A percentile compares a stretch with the other conserved stretches of the same genome.
These are phyloP conservation scores for Fusarium sacchari DNA, from an alignment of 2,329 filamentous ascomycete genomes.

Conservation along the genomic window DNA sequence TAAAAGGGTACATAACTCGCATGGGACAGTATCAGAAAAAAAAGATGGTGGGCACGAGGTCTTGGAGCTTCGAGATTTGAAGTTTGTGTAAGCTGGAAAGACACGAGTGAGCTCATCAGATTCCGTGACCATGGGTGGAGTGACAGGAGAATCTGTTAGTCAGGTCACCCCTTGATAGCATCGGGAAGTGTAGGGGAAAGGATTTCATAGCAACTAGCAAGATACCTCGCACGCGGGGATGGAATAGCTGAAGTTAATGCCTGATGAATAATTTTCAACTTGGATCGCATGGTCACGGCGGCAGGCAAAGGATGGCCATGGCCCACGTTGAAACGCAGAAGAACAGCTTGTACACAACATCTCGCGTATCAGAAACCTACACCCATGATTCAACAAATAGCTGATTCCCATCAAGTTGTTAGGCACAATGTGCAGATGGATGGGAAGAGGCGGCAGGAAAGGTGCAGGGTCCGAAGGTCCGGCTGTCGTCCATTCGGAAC, in stretches of 20 bases:
- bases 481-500: constrained; percentile 24
- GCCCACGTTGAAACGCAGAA: constrained; percentile 16
- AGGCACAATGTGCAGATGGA: constrained; percentile 28
- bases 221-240: not conserved
- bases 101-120: constrained; percentile 9
- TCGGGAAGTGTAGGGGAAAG: not conserved
- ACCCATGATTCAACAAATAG: constrained; percentile 1
- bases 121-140: constrained; percentile 35
- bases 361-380: constrained; percentile 1
- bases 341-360: not conserved
- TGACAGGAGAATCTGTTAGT: constrained; percentile 27
- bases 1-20: not conserved
- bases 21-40: not conserved
- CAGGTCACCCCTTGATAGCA: constrained; percentile 21
- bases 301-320: constrained; percentile 10
- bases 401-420: constrained; percentile 18
- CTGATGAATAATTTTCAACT: constrained; percentile 2
- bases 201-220: not conserved
- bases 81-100: constrained; percentile 3
- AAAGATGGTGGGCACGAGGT: constrained; percentile 15
- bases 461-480: constrained; percentile 10
- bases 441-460: constrained; percentile 18
- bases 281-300: constrained; percentile 10
- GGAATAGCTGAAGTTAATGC: not conserved
- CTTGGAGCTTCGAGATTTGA: constrained; percentile 6